phyloP scores from a whole-genome alignment of 1,139 yeast species.

The Blastobotrys malaysiensis region DNA sequence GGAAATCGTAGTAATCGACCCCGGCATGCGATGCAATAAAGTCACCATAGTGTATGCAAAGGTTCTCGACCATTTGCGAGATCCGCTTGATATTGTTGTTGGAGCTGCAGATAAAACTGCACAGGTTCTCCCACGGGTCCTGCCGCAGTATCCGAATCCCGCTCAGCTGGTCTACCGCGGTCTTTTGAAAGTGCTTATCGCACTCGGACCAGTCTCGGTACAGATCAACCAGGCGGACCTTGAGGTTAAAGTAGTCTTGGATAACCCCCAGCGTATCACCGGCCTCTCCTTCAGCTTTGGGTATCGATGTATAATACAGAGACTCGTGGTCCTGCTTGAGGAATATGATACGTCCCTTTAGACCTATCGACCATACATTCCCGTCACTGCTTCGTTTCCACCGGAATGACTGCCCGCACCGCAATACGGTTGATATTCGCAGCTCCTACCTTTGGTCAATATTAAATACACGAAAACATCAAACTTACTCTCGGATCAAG shows the following conservation, averaged over 20 bases:
- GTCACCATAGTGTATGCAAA: constrained; percentile 69
- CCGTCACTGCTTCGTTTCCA: constrained; percentile 31
- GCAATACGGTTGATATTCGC: constrained; percentile 58
- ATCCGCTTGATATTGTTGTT: constrained; percentile 92
- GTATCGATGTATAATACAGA: constrained; percentile 31
- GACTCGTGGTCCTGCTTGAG: constrained; percentile 30
- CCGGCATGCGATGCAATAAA: constrained; percentile 53
- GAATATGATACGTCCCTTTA: constrained; percentile 33
- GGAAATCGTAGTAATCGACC: constrained; percentile 64
- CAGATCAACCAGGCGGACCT: constrained; percentile 48
- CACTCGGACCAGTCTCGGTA: constrained; percentile 56
- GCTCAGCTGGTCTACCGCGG: constrained; percentile 38
- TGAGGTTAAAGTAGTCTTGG: constrained; percentile 64
- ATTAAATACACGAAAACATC: too few relatives aligned
- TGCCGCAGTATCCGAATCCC: constrained; percentile 85
- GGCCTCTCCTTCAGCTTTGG: constrained; percentile 9
- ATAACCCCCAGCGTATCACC: constrained; percentile 38
- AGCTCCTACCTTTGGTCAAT: constrained; percentile 44
- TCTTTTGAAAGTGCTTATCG: constrained; percentile 45
- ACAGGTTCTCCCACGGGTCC: constrained; percentile 93
- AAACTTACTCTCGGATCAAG: constrained; percentile 17
- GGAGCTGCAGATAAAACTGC: constrained; percentile 91
- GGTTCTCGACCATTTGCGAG: constrained; percentile 82
- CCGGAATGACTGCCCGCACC: constrained; percentile 72
- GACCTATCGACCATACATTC: constrained; percentile 32